These are phyloP conservation scores for Phytophthora idaei DNA, from an alignment of 352 stramenopile species.

Conservation along the genomic window DNA sequence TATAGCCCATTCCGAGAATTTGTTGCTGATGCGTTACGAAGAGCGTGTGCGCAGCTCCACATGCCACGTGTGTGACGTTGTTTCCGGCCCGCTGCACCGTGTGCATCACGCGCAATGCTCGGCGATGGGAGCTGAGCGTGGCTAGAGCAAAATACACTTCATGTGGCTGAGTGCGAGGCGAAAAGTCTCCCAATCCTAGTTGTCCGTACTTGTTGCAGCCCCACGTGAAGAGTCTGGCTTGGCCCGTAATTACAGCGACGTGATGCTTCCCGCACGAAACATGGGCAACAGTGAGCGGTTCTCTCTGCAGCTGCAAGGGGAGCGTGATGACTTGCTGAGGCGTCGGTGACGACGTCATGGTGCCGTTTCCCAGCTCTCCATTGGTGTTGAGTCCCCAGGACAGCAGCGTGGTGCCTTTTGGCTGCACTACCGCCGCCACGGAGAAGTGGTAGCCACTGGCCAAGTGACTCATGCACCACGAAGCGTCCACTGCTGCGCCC, in stretches of 20 bases:
- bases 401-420: constrained; percentile 47
- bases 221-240: constrained; percentile 75
- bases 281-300: constrained; percentile 47
- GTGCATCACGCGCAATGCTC: constrained; percentile 63
- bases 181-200: constrained; percentile 65
- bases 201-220: constrained; percentile 80
- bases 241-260: constrained; percentile 59
- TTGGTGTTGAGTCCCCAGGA: constrained; percentile 63
- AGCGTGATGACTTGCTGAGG: constrained; percentile 43
- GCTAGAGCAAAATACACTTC: constrained; percentile 62
- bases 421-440: constrained; percentile 46
- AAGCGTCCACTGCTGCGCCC: constrained; percentile 11
- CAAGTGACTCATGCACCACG: constrained; percentile 61
- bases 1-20: constrained; percentile 80
- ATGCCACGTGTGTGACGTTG: constrained; percentile 73
- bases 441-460: constrained; percentile 70
- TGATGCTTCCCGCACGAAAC: constrained; percentile 81
- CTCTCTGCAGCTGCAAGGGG: constrained; percentile 42
- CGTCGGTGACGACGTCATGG: constrained; percentile 39
- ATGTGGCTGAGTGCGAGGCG: constrained; percentile 42
- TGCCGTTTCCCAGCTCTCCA: constrained; percentile 66
- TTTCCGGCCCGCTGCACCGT: constrained; percentile 52
- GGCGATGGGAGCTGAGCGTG: constrained; percentile 51
- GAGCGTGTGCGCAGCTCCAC: constrained; percentile 71
- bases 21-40: constrained; percentile 82